Evolutionary conservation across 257 asterid genomes (phyloP).

Genomic region (Galeopsis tetrahit): DNA sequence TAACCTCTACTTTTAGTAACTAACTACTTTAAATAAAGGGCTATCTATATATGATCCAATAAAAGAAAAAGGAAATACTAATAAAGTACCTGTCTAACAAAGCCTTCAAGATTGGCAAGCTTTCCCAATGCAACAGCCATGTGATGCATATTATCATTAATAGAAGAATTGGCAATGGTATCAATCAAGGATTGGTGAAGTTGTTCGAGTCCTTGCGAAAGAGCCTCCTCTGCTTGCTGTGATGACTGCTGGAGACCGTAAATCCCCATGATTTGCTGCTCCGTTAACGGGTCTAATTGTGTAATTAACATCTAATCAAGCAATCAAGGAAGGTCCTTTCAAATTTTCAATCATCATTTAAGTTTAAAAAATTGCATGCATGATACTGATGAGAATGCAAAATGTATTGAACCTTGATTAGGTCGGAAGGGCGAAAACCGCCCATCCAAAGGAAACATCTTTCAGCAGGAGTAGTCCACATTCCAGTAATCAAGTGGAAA

Average conservation of each 20-base stretch:
- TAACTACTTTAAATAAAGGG: constrained; percentile 11
- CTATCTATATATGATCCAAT: background rate
- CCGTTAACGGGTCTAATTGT: constrained; percentile 85
- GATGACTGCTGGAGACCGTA: constrained; percentile 88
- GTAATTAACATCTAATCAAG: constrained; percentile 65
- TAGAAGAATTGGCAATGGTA: constrained; percentile 60
- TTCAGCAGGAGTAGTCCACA: constrained; percentile 89
- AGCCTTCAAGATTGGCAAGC: constrained; percentile 86
- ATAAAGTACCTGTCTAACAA: constrained; percentile 75
- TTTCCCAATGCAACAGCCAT: constrained; percentile 91
- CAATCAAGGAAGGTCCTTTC: background rate
- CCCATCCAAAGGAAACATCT: constrained; percentile 98
- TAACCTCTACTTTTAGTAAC: background rate
- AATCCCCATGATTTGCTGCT: constrained; percentile 89
- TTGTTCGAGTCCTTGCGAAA: constrained; percentile 89
- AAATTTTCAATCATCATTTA: background rate
- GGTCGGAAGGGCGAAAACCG: constrained; percentile 89
- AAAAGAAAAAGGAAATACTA: background rate
- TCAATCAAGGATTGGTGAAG: constrained; percentile 78
- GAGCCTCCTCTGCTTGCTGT: constrained; percentile 95
- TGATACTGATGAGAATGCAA: background rate
- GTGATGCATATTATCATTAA: constrained; percentile 80
- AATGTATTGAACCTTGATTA: constrained; percentile 64
- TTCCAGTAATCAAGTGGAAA: constrained; percentile 83
- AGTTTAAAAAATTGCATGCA: background rate